Conservation (phyloP, 768 basidiomycete genomes). For the Galerina sulciceps region DNA sequence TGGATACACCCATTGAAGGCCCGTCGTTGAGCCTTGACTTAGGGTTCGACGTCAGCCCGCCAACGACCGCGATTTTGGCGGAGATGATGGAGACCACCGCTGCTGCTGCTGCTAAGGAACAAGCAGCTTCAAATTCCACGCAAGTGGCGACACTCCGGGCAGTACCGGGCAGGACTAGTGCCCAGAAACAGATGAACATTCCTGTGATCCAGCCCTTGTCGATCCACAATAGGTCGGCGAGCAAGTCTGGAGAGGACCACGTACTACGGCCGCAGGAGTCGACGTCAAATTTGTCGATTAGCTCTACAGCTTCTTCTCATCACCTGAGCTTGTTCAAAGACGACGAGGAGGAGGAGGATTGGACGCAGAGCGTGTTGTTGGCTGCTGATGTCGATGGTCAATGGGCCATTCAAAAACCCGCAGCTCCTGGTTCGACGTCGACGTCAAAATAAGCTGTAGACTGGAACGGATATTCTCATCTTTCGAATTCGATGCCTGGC, state of each 20-base stretch:
- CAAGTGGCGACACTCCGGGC: neutral
- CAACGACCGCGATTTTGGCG: conserved; percentile 24
- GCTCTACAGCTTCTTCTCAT: conserved; percentile 45
- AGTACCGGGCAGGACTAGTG: neutral
- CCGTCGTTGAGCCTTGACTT: conserved; percentile 48
- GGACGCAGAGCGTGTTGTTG: conserved; percentile 74
- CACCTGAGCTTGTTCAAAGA: conserved; percentile 52
- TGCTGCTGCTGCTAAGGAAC: neutral
- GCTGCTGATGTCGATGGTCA: conserved; percentile 56
- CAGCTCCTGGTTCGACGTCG: conserved; percentile 4
- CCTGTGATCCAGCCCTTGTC: conserved; percentile 4
- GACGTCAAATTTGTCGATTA: conserved; percentile 20
- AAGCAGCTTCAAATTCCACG: neutral
- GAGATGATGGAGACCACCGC: neutral
- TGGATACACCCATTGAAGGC: conserved; percentile 65
- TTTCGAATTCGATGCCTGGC: neutral
- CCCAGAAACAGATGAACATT: neutral
- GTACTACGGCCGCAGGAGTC: conserved; percentile 14
- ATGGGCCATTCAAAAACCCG: conserved; percentile 5
- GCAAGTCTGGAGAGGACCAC: neutral
- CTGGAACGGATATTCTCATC: neutral
- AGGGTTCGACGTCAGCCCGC: conserved; percentile 37
- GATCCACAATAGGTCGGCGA: neutral
- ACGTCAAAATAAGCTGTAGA: neutral
- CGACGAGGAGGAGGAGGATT: conserved; percentile 59